Conservation (phyloP, 371 early-diverging fungal species). For the Choanephora cucurbitarum region DNA sequence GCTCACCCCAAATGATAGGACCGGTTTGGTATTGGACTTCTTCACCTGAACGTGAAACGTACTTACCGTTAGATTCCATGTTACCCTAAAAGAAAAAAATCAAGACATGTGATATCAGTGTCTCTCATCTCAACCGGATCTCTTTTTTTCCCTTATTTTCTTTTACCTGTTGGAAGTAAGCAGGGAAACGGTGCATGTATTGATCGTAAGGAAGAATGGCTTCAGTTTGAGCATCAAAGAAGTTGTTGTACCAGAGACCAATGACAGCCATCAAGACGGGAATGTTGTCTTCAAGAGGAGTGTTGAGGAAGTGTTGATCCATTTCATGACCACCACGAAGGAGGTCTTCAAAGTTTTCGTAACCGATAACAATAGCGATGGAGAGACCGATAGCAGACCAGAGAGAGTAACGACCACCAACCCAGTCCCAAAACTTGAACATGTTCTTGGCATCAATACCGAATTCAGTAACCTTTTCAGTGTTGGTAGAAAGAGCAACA, state of each 20-base stretch:
- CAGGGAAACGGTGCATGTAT: slow-evolving; percentile 95
- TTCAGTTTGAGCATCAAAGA: slow-evolving; percentile 92
- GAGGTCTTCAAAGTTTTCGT: slow-evolving; percentile 92
- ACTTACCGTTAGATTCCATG: slow-evolving; percentile 99
- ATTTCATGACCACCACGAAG: slow-evolving; percentile 94
- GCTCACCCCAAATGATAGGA: slow-evolving; percentile 99
- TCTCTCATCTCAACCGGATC: not conserved
- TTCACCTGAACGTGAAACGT: slow-evolving; percentile 79
- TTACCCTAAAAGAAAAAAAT: slow-evolving; percentile 74
- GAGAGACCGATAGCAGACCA: slow-evolving; percentile 99
- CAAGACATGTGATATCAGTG: no score
- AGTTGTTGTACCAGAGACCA: slow-evolving; percentile 99
- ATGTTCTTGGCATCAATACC: slow-evolving; percentile 94
- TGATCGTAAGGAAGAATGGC: slow-evolving; percentile 99
- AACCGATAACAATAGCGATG: slow-evolving; percentile 95
- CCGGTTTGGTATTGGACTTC: slow-evolving; percentile 87
- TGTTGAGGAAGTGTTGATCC: slow-evolving; percentile 93
- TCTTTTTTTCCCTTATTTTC: not conserved
- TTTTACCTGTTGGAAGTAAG: slow-evolving; percentile 96
- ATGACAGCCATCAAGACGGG: slow-evolving; percentile 92
- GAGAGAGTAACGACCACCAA: slow-evolving; percentile 99
- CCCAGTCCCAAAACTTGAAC: slow-evolving; percentile 99
- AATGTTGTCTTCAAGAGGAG: slow-evolving; percentile 89
- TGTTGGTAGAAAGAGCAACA: slow-evolving; percentile 98
- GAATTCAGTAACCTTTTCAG: slow-evolving; percentile 85